These are phyloP conservation scores for Marvania coccoides DNA, from an alignment of 139 green algal species.

Conservation along the genomic window DNA sequence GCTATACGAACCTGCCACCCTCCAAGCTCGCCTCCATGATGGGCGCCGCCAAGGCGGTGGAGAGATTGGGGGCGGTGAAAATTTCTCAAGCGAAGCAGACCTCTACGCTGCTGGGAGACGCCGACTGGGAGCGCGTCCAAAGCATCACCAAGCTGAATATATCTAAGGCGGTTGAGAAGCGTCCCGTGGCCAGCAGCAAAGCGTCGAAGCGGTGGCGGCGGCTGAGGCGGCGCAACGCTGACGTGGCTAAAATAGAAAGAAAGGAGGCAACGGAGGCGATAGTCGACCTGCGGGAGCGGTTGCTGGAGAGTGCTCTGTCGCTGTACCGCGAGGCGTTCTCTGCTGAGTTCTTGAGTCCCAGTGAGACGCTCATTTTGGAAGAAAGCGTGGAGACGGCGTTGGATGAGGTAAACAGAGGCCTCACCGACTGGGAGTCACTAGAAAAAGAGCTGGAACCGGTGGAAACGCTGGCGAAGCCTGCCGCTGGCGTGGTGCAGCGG, in stretches of 20 bases:
- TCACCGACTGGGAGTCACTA: background rate
- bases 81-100: background rate
- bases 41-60: background rate
- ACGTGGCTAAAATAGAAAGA: no score
- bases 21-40: background rate
- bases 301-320: background rate
- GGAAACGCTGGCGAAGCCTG: no score
- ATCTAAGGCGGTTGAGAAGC: background rate
- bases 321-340: background rate
- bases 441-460: background rate
- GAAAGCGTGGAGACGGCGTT: background rate
- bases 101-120: background rate
- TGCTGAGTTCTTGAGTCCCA: background rate
- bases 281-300: background rate
- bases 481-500: no score
- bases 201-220: no score
- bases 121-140: slow-evolving; percentile 1
- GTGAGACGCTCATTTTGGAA: background rate
- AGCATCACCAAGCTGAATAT: background rate
- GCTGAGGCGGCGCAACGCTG: no score
- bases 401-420: background rate
- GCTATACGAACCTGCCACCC: background rate
- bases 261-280: no score
- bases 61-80: background rate
- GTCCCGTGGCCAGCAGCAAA: no score